Evolutionary conservation across 2,329 filamentous ascomycete genomes (phyloP).

Genomic region (Penicillium sp.): DNA sequence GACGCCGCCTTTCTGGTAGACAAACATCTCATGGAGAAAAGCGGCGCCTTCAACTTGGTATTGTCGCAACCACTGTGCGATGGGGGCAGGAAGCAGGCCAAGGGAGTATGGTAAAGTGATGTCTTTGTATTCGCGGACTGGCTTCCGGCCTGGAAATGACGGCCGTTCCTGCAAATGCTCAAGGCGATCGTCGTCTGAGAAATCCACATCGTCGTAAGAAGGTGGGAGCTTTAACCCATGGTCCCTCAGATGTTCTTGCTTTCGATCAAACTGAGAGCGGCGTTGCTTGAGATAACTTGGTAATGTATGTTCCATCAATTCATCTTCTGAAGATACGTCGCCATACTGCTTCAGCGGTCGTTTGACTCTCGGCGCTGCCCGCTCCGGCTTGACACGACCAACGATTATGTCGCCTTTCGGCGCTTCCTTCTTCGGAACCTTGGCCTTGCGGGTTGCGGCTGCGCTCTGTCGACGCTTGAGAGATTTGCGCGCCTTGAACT

Average conservation of each 20-base stretch:
- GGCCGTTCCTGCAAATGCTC: constrained; percentile 67
- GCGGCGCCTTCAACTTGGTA: constrained; percentile 84
- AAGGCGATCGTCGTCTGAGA: constrained; percentile 66
- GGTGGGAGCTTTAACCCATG: constrained; percentile 75
- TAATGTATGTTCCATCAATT: constrained; percentile 57
- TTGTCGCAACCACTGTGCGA: constrained; percentile 86
- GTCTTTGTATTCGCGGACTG: constrained; percentile 69
- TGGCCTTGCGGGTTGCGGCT: constrained; percentile 49
- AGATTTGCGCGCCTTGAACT: constrained; percentile 61
- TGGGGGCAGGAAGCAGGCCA: constrained; percentile 79
- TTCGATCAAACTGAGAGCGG: constrained; percentile 65
- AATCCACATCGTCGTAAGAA: constrained; percentile 69
- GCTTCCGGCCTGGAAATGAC: constrained; percentile 59
- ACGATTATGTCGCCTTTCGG: constrained; percentile 35
- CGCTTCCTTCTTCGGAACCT: constrained; percentile 43
- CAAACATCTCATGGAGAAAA: constrained; percentile 84
- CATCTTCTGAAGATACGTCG: constrained; percentile 52
- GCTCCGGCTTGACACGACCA: constrained; percentile 34
- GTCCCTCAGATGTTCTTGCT: constrained; percentile 59
- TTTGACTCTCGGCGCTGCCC: constrained; percentile 19
- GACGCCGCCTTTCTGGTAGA: constrained; percentile 86
- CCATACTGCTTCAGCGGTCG: constrained; percentile 42
- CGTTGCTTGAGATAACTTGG: constrained; percentile 71
- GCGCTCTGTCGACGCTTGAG: constrained; percentile 53
- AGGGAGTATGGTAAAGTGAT: constrained; percentile 71